Conservation (phyloP, 2,329 filamentous ascomycete genomes). For the Chaetomiaceae sp. region DNA sequence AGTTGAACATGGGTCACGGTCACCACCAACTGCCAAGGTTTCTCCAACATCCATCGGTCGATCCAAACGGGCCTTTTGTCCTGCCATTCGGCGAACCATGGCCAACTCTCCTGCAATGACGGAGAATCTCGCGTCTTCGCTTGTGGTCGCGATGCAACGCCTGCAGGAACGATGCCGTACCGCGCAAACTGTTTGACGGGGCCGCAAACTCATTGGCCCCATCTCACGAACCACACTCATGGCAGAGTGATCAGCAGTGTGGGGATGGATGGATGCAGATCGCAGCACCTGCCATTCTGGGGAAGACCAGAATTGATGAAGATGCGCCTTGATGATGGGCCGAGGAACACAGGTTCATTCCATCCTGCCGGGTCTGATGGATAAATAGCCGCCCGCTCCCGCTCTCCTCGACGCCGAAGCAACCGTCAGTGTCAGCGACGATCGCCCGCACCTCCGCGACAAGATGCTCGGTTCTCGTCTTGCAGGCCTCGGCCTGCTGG, state of each 20-base stretch:
- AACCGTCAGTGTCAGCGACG: not conserved
- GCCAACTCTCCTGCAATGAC: not conserved
- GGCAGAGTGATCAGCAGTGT: not conserved
- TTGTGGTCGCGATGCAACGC: no score
- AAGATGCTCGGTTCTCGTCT: constrained; percentile 19
- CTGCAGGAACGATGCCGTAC: not conserved
- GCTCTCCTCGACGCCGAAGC: not conserved
- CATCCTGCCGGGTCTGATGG: not conserved
- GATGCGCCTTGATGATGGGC: not conserved
- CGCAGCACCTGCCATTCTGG: not conserved
- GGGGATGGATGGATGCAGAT: not conserved
- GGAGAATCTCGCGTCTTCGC: no score
- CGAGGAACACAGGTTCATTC: not conserved
- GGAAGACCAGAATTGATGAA: not conserved
- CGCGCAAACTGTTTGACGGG: not conserved
- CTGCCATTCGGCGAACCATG: constrained; percentile 1
- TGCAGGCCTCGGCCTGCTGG: constrained; percentile 21
- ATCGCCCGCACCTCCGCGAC: no score
- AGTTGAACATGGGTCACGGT: not conserved
- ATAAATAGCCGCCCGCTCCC: constrained; percentile 10
- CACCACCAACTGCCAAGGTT: constrained; percentile 9
- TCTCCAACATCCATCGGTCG: not conserved
- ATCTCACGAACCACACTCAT: no score
- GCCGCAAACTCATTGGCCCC: no score
- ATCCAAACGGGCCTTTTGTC: constrained; percentile 19